Conservation (phyloP, 805 yeast genomes). For the Saccharomycopsis synnaedendra region DNA sequence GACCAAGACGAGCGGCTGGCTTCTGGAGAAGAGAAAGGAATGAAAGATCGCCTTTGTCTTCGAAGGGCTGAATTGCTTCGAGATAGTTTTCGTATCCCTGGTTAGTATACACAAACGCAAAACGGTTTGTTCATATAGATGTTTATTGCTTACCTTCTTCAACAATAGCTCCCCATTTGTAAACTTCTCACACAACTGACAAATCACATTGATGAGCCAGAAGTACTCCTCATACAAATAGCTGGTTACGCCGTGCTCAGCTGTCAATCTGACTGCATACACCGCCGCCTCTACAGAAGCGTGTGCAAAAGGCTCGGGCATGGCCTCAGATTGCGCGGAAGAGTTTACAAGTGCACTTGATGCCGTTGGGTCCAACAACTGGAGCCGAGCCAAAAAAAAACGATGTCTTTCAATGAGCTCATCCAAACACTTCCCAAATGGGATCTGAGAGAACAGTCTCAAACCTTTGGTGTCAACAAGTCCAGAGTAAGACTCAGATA, state of each 20-base stretch:
- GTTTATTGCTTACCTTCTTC: background rate
- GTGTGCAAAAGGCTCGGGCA: background rate
- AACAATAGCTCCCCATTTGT: constrained; percentile 12
- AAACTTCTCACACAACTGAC: constrained; percentile 23
- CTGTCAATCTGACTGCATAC: background rate
- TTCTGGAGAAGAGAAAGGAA: constrained; percentile 22
- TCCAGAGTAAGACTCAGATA: constrained; percentile 33
- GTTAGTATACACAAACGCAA: background rate
- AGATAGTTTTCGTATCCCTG: constrained; percentile 26
- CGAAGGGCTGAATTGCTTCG: constrained; percentile 31
- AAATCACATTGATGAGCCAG: constrained; percentile 24
- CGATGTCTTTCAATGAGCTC: constrained; percentile 22
- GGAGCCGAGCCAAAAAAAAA: constrained; percentile 22
- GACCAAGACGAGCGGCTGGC: constrained; percentile 11
- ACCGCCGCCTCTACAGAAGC: background rate
- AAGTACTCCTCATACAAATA: constrained; percentile 27
- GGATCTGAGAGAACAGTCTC: constrained; percentile 26
- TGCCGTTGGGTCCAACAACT: background rate
- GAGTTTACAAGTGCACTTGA: no score
- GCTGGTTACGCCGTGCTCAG: constrained; percentile 18
- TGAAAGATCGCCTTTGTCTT: constrained; percentile 33
- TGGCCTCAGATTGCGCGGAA: no score
- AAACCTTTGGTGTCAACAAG: constrained; percentile 24
- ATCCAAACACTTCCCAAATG: constrained; percentile 22
- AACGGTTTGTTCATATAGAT: background rate